Percentiles rank a stretch among this genome's conserved stretches.
These are phyloP conservation scores for Ophiostoma montium DNA, from an alignment of 2,329 filamentous ascomycete species.

Conservation along the genomic window DNA sequence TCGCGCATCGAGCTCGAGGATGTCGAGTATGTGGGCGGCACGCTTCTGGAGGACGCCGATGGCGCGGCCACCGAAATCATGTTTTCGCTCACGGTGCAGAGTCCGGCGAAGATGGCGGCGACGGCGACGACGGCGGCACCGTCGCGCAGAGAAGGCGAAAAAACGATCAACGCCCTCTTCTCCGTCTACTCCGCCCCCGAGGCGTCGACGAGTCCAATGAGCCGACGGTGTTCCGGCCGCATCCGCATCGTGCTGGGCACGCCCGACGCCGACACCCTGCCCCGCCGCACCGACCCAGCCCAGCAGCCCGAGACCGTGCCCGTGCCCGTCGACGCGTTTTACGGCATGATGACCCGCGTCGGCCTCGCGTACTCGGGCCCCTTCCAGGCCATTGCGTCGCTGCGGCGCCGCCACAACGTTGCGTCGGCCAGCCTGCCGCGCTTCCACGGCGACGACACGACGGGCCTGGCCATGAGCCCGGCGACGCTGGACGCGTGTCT, in stretches of 20 bases:
- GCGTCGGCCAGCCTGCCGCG: slow-evolving; percentile 20
- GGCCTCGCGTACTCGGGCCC: slow-evolving; percentile 27
- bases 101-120: not conserved
- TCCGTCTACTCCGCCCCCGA: slow-evolving; percentile 22
- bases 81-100: slow-evolving; percentile 21
- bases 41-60: slow-evolving; percentile 20
- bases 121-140: not conserved
- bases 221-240: slow-evolving; percentile 21
- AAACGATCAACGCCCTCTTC: slow-evolving; percentile 20
- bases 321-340: slow-evolving; percentile 23
- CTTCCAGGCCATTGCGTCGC: slow-evolving; percentile 21
- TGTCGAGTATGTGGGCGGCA: slow-evolving; percentile 21
- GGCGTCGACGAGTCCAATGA: slow-evolving; percentile 21
- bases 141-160: not conserved
- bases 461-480: slow-evolving; percentile 23
- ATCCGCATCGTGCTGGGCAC: slow-evolving; percentile 21
- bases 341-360: slow-evolving; percentile 25
- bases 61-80: slow-evolving; percentile 23
- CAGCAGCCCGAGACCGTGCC: slow-evolving; percentile 20
- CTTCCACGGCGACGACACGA: slow-evolving; percentile 24
- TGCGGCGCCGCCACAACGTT: slow-evolving; percentile 23
- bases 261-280: slow-evolving; percentile 17
- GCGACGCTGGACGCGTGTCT: slow-evolving; percentile 28
- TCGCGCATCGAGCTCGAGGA: slow-evolving; percentile 19
- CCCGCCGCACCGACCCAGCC: slow-evolving; percentile 10